These are phyloP conservation scores for Mycena vulgaris DNA, from an alignment of 768 basidiomycete species.

Conservation along the genomic window DNA sequence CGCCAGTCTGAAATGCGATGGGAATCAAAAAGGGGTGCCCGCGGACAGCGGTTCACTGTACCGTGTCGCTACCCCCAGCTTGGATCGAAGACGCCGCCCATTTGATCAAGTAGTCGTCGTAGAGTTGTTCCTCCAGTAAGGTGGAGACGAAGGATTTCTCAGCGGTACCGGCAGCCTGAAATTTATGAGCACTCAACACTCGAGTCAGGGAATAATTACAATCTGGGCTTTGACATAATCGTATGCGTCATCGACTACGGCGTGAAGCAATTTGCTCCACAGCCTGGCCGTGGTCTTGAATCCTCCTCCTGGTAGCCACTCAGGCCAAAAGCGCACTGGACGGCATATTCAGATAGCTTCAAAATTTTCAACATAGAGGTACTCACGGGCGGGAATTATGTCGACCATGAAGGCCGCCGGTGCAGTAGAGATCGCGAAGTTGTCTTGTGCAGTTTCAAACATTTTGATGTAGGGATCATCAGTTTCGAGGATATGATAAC, in stretches of 20 bases:
- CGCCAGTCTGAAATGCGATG: not conserved
- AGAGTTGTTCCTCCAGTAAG: no score
- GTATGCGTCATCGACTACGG: not conserved
- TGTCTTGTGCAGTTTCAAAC: not conserved
- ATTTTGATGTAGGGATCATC: slow-evolving; percentile 5
- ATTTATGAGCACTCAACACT: no score
- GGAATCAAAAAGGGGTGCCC: no score
- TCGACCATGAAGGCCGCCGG: slow-evolving; percentile 21
- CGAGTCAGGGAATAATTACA: not conserved
- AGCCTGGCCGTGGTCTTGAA: not conserved
- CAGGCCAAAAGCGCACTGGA: slow-evolving; percentile 19
- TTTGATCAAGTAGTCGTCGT: no score
- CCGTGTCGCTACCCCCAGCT: no score
- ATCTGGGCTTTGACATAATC: slow-evolving; percentile 4
- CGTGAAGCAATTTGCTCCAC: slow-evolving; percentile 3
- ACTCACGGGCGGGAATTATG: slow-evolving; percentile 12
- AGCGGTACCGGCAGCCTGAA: no score
- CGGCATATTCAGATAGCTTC: not conserved
- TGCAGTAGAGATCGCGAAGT: no score
- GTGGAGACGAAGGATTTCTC: not conserved
- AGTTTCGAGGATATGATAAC: slow-evolving; percentile 5
- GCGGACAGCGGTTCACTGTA: no score
- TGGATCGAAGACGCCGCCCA: no score
- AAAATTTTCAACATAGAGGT: not conserved
- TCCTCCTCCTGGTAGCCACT: slow-evolving; percentile 15